Evolutionary conservation across 495 filamentous ascomycete genomes (phyloP), one percentile per base, ranked within the genome.

Genomic region (Lepraria neglecta): DNA sequence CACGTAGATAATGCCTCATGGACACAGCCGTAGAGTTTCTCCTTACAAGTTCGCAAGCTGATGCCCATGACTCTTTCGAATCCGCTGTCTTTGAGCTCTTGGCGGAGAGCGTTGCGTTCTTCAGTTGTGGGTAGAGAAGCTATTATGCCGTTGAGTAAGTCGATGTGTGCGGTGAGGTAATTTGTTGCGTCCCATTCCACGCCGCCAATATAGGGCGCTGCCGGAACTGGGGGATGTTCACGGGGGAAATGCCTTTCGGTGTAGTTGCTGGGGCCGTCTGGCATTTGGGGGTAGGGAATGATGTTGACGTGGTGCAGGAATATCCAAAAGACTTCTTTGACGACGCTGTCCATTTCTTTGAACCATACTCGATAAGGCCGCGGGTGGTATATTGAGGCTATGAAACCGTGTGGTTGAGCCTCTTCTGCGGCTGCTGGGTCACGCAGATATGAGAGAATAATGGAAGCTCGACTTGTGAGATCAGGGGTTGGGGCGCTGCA

Each of bases 321-420:
- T 69, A 98, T 98, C 94, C 94, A 98, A 72, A 98, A 98, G 31
- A 97, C 94, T 71, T 98, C 94, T 73, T 97, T 97, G 40, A 90
- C 96, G 48, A 97, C 91, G 65, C 87, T 90, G 55, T 83, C 84
- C 19, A 92, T 84, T 71, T 98, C 94, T 72, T 90, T 92, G 75
- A 85, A 88, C 94, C 94, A 98, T 14, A 95, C 84, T 12, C 87
- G 86, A 69, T 96, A 98, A 0, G 94, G 94, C 0, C 94, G 83
- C 33, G 89, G 83, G 40, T 87, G 85, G 65, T 89, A 87, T 77
- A 97, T 97, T 43, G 90, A 85, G 27, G 89, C 78, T 38, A 98
- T 92, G 74, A 98, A 97, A 6, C 82, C 82, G 17, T 95, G 76
- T 0, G 91, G 89, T 63, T 86, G 82, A 58, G 84, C 82, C 21